A percentile compares a stretch with the other conserved stretches of the same genome.
Conservation (phyloP, 1,139 yeast species). For the Candida gigantensis region DNA sequence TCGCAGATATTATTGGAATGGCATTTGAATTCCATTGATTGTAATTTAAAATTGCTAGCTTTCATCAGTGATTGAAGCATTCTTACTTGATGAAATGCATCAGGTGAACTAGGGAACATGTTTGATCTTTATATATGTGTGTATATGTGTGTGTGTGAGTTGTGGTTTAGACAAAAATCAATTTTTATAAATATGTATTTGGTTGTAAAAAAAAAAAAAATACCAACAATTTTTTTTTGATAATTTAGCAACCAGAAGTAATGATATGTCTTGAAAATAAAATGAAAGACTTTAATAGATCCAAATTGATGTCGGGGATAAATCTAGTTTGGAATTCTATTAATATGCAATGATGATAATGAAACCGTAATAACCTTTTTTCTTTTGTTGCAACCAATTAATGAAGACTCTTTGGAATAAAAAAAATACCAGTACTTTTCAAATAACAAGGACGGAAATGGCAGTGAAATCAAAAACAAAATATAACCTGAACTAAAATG, state of each 20-base stretch:
- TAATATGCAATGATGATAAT: neutral
- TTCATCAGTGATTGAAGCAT: slow-evolving; percentile 33
- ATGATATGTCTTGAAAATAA: neutral
- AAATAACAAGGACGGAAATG: too few relatives aligned
- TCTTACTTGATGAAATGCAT: slow-evolving; percentile 39
- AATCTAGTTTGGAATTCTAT: neutral
- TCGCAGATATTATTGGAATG: slow-evolving; percentile 41
- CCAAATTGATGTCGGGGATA: too few relatives aligned
- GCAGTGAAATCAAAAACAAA: too few relatives aligned
- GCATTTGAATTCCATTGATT: slow-evolving; percentile 43
- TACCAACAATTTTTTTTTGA: too few relatives aligned
- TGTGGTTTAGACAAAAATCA: too few relatives aligned
- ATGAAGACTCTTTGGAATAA: neutral
- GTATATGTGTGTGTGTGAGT: neutral
- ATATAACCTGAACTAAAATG: too few relatives aligned
- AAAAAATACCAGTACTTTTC: neutral
- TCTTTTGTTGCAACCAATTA: neutral
- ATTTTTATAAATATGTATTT: neutral
- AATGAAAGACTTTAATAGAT: slow-evolving; percentile 1
- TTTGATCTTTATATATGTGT: neutral
- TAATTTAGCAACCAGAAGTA: neutral
- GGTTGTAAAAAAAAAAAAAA: slow-evolving; percentile 2
- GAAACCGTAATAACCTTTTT: neutral
- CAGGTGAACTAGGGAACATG: slow-evolving; percentile 28
- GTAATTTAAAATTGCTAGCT: slow-evolving; percentile 35